Conservation (phyloP, 441 rosid species). For the Isatis lusitanica region DNA sequence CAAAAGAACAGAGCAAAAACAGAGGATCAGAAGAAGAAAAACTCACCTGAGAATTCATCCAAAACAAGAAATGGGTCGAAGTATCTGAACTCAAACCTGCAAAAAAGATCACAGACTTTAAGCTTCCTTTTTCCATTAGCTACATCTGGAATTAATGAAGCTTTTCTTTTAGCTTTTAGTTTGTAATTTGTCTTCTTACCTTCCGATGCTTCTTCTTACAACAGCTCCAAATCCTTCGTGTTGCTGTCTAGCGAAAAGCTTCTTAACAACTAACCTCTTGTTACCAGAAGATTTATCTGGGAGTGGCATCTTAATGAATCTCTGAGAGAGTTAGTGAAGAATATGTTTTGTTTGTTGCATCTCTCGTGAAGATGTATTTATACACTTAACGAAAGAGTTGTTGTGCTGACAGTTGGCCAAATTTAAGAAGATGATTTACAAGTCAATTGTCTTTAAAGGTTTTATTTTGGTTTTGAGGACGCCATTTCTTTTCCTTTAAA, state of each 20-base stretch:
- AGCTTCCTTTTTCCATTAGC: background rate
- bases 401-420: constrained; percentile 38
- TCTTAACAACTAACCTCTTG: constrained; percentile 54
- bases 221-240: constrained; percentile 80
- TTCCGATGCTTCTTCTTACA: constrained; percentile 91
- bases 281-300: constrained; percentile 15
- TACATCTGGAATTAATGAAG: background rate
- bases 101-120: constrained; percentile 2
- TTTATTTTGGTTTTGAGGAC: background rate
- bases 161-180: background rate
- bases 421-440: constrained; percentile 22
- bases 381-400: constrained; percentile 28
- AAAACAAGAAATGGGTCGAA: constrained; percentile 85
- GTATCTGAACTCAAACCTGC: constrained; percentile 79
- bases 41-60: constrained; percentile 89
- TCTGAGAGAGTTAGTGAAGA: constrained; percentile 14
- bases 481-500: background rate
- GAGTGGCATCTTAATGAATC: constrained; percentile 28
- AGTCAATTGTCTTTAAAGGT: constrained; percentile 12
- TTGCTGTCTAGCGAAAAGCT: constrained; percentile 82
- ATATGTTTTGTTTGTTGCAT: background rate
- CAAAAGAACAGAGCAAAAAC: background rate
- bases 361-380: constrained; percentile 11
- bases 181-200: constrained; percentile 38
- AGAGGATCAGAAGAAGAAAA: constrained; percentile 21